Conservation (phyloP, 2,329 filamentous ascomycete species). For the Diplodia mutila region DNA sequence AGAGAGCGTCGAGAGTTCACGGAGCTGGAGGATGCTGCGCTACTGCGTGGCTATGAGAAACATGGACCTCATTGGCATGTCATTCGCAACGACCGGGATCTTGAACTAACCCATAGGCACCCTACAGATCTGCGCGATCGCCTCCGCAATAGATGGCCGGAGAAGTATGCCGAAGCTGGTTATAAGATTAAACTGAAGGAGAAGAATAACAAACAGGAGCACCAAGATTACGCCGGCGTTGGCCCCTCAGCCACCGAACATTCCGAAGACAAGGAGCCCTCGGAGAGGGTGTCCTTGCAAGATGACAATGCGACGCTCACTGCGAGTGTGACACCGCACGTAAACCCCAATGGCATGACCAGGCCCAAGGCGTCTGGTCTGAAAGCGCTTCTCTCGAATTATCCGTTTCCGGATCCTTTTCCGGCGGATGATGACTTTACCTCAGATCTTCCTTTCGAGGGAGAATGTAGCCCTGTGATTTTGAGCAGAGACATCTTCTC, state of each 20-base stretch:
- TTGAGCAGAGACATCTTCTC: conserved; percentile 45
- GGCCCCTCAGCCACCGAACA: background rate
- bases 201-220: conserved; percentile 31
- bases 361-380: conserved; percentile 21
- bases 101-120: conserved; percentile 54
- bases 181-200: conserved; percentile 44
- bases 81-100: conserved; percentile 59
- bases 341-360: conserved; percentile 1
- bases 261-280: background rate
- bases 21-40: conserved; percentile 59
- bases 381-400: conserved; percentile 31
- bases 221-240: conserved; percentile 16
- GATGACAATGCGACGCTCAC: background rate
- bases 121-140: conserved; percentile 64
- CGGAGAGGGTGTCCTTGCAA: background rate
- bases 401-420: conserved; percentile 31
- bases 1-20: conserved; percentile 61
- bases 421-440: conserved; percentile 32
- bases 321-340: background rate
- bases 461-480: conserved; percentile 36
- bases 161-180: conserved; percentile 57
- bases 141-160: conserved; percentile 63
- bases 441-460: conserved; percentile 27
- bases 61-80: conserved; percentile 64
- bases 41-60: conserved; percentile 62